A percentile compares a stretch with the other conserved stretches of the same genome.
Conservation (phyloP, 179 eudicot species). For the Spergularia azorica region DNA sequence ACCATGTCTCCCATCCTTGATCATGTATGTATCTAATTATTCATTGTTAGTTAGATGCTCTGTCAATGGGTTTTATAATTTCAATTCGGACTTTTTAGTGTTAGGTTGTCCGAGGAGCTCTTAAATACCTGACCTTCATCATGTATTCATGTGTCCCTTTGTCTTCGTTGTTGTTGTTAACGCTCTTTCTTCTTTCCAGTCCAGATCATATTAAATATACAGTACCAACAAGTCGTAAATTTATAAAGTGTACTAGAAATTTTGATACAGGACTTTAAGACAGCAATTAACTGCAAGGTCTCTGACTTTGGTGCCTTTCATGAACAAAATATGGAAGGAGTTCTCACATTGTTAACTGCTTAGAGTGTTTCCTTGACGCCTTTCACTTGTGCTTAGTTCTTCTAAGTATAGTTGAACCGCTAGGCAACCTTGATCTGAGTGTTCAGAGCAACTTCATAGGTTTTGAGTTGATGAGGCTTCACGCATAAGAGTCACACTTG, state of each 20-base stretch:
- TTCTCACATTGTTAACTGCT: background rate
- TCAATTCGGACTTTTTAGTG: background rate
- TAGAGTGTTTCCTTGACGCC: too few species aligned
- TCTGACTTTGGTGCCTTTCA: background rate
- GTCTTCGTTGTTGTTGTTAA: too few species aligned
- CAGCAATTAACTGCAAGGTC: background rate
- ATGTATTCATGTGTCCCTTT: background rate
- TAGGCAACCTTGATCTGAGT: too few species aligned
- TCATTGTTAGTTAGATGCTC: background rate
- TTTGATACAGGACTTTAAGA: background rate
- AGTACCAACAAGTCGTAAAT: background rate
- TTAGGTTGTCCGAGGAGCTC: too few species aligned
- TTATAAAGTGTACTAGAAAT: background rate
- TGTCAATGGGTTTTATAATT: background rate
- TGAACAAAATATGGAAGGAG: background rate
- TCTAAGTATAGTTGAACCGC: too few species aligned
- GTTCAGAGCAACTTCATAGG: too few species aligned
- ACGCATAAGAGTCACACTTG: too few species aligned
- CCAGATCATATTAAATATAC: too few species aligned
- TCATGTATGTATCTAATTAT: constrained; percentile 59
- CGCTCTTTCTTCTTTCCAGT: too few species aligned
- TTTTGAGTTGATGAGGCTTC: too few species aligned
- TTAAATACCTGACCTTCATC: background rate
- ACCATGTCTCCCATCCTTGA: constrained; percentile 84
- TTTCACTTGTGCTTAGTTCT: too few species aligned